Evolutionary conservation across 2,329 filamentous ascomycete species (phyloP).

Genomic region (Magnaporthales sp.): DNA sequence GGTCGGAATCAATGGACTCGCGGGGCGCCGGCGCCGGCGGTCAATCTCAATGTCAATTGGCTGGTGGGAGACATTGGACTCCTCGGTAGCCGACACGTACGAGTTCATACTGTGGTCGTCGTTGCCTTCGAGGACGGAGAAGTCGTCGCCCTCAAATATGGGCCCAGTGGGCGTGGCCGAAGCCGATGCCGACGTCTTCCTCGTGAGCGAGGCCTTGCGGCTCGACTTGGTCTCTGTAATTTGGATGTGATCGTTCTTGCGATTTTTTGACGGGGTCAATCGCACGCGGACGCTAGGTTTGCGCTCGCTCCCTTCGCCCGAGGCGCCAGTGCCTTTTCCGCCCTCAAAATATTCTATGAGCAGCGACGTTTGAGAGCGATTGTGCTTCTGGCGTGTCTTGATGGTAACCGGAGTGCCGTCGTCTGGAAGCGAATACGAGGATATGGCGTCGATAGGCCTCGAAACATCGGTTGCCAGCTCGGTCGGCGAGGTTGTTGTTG

Average conservation of each 20-base stretch:
- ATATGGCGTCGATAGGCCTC: constrained; percentile 58
- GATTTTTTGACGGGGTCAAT: constrained; percentile 69
- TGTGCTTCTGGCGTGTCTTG: constrained; percentile 57
- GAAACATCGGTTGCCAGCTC: constrained; percentile 63
- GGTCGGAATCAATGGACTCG: constrained; percentile 57
- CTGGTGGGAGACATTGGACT: constrained; percentile 66
- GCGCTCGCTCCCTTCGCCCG: constrained; percentile 47
- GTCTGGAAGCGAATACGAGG: constrained; percentile 72
- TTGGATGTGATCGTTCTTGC: constrained; percentile 68
- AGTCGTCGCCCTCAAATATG: constrained; percentile 29
- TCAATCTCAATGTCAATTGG: constrained; percentile 89
- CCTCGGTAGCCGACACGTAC: constrained; percentile 70
- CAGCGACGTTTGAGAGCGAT: constrained; percentile 75
- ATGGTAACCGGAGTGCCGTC: constrained; percentile 91
- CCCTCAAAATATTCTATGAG: constrained; percentile 94
- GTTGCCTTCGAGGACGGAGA: constrained; percentile 32
- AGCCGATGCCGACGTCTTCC: constrained; percentile 12
- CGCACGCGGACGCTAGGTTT: constrained; percentile 73
- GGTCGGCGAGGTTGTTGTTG: constrained; percentile 37
- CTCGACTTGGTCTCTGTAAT: constrained; percentile 73
- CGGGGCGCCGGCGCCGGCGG: constrained; percentile 47
- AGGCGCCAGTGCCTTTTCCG: constrained; percentile 41
- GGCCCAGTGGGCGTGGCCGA: constrained; percentile 24
- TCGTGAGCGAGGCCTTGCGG: constrained; percentile 53
- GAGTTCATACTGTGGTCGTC: constrained; percentile 63